These are phyloP conservation scores for Ramaria rubella DNA, from an alignment of 768 basidiomycete species.

Conservation along the genomic window DNA sequence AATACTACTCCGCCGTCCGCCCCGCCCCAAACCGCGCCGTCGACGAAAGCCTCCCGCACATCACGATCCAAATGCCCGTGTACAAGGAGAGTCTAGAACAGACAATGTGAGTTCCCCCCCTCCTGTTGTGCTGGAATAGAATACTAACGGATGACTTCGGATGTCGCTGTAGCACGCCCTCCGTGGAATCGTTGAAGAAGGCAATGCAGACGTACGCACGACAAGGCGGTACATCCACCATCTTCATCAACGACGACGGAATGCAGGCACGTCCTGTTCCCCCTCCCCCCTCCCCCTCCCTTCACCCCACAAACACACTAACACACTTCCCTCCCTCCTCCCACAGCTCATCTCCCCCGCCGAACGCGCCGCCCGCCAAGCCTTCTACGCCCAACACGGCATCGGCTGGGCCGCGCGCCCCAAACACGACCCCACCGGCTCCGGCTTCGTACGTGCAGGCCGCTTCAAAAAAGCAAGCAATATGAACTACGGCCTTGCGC, in stretches of 20 bases:
- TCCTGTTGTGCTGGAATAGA: neutral
- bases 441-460: slow-evolving; percentile 75
- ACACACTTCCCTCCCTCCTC: neutral
- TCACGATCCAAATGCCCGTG: slow-evolving; percentile 79
- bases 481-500: slow-evolving; percentile 76
- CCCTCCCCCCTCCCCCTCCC: neutral
- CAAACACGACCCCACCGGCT: slow-evolving; percentile 32
- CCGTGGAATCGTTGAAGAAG: slow-evolving; percentile 71
- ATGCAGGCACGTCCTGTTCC: slow-evolving; percentile 38
- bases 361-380: slow-evolving; percentile 59
- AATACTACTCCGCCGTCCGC: slow-evolving; percentile 68
- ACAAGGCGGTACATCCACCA: slow-evolving; percentile 77
- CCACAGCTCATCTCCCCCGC: slow-evolving; percentile 40
- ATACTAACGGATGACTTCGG: too few relatives aligned
- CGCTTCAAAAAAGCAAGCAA: slow-evolving; percentile 94
- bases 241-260: slow-evolving; percentile 82
- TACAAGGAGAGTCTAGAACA: slow-evolving; percentile 82
- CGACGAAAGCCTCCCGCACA: slow-evolving; percentile 60
- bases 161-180: slow-evolving; percentile 50
- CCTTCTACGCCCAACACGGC: slow-evolving; percentile 62
- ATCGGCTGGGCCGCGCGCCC: slow-evolving; percentile 85
- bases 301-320: neutral
- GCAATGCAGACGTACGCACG: slow-evolving; percentile 89
- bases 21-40: slow-evolving; percentile 58
- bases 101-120: slow-evolving; percentile 55